Base-by-base conservation (phyloP, 495 filamentous ascomycete genomes). In the Aspergillus leporis region DNA sequence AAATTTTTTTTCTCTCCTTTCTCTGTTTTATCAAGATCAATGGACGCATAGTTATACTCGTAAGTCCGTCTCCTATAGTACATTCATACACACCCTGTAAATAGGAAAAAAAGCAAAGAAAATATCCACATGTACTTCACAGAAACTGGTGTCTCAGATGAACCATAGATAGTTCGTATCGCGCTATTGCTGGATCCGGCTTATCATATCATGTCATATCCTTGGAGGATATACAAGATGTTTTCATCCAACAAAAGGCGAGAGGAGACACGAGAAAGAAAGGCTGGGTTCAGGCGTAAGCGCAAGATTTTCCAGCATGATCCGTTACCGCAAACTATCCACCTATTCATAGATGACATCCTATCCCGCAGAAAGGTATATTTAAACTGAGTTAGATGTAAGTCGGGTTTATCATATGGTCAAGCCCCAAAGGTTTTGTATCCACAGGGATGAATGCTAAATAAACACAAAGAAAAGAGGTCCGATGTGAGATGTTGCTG, bases 11-110 rank as follows among this genome's bases (percentile, higher is more conserved):
- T 43, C 38, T 50, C 19, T 13, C 4, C 18, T 51, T 31, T 30
- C 10, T 30, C 14, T 52, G 45, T 40, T 18, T 6, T 52, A 10
- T 21, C 41, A 10, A 4, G 41, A 45, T 14, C 41, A 45, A 14
- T 38, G n/a, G 30, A 52, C 30, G 31, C n/a, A 28, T 6, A 47
- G 58, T 14, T 59, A 61, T 59, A 66, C 50, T 51, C 43, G 16
- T 43, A 38, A 50, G 47, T 25, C 50, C 43, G n/a, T n/a, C 34
- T 50, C 51, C 16, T 66, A 66, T 63, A 61, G 28, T 63, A 66
- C 58, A 66, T 38, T n/a, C 10, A 5, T 16, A 34, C 47, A 51
- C 23, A 51, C n/a, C 34, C 30, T 32, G 18, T 56, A 53, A 56
- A 47, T 53, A 56, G 53, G 19, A 56, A 59, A 40, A 57, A 57